Evolutionary conservation across 257 asterid genomes (phyloP).

Genomic region (Ilex asprella): DNA sequence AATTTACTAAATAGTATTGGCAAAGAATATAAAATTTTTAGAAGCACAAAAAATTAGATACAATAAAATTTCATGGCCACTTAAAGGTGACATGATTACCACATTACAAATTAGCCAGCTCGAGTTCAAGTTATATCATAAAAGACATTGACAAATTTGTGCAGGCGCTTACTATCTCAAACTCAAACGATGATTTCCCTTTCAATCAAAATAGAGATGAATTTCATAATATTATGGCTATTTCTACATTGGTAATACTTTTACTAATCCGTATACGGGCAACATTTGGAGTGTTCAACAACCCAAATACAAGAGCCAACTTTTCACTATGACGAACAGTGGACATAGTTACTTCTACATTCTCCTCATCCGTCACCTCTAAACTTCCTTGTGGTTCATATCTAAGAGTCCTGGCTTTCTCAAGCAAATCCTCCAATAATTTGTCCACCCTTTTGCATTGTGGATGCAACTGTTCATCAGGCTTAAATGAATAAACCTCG

Average conservation of each 20-base stretch:
- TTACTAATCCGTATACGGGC: slow-evolving; percentile 51
- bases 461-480: slow-evolving; percentile 24
- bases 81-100: too few relatives aligned
- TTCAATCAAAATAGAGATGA: slow-evolving; percentile 44
- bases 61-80: too few relatives aligned
- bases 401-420: slow-evolving; percentile 38
- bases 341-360: slow-evolving; percentile 20
- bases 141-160: slow-evolving; percentile 57
- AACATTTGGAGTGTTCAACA: slow-evolving; percentile 39
- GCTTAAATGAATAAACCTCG: slow-evolving; percentile 58
- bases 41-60: too few relatives aligned
- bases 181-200: slow-evolving; percentile 55
- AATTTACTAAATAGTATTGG: too few relatives aligned
- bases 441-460: slow-evolving; percentile 25
- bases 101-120: too few relatives aligned
- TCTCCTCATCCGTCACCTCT: slow-evolving; percentile 27
- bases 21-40: too few relatives aligned
- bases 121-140: slow-evolving; percentile 13
- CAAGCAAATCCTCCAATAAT: slow-evolving; percentile 41
- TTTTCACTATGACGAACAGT: slow-evolving; percentile 70
- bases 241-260: slow-evolving; percentile 73
- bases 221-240: slow-evolving; percentile 68
- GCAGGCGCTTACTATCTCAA: slow-evolving; percentile 75
- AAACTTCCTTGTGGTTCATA: slow-evolving; percentile 29
- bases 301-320: slow-evolving; percentile 74